These are phyloP conservation scores for Pyrus communis DNA, from an alignment of 306 rosid genomes.

Conservation along the genomic window DNA sequence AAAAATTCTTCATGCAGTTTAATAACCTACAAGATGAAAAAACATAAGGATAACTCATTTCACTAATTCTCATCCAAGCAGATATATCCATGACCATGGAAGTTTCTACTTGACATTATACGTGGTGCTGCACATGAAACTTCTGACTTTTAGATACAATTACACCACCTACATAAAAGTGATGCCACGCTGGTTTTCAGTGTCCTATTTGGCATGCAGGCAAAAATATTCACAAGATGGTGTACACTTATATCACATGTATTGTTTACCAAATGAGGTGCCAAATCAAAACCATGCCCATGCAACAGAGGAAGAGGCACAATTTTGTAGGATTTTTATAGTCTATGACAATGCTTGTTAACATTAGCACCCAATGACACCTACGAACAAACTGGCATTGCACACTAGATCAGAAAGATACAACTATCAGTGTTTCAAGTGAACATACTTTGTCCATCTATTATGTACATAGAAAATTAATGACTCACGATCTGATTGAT, in stretches of 20 bases:
- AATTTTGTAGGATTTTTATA: not conserved
- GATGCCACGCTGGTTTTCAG: not conserved
- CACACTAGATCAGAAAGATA: not conserved
- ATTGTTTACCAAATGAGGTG: not conserved
- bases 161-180: not conserved
- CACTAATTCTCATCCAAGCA: not conserved
- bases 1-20: constrained; percentile 91
- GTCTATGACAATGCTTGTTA: not conserved
- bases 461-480: not conserved
- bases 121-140: not conserved
- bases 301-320: not conserved
- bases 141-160: not conserved
- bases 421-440: not conserved
- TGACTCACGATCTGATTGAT: constrained; percentile 84
- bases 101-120: not conserved
- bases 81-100: not conserved
- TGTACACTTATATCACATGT: not conserved
- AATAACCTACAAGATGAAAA: constrained; percentile 52
- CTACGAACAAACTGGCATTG: not conserved
- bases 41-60: constrained; percentile 10
- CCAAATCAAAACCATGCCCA: not conserved
- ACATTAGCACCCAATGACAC: not conserved
- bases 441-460: not conserved
- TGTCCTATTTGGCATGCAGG: not conserved
- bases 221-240: not conserved